These are phyloP conservation scores for Umbelopsis isabellina DNA, from an alignment of 192 early-diverging fungal species.

Conservation along the genomic window DNA sequence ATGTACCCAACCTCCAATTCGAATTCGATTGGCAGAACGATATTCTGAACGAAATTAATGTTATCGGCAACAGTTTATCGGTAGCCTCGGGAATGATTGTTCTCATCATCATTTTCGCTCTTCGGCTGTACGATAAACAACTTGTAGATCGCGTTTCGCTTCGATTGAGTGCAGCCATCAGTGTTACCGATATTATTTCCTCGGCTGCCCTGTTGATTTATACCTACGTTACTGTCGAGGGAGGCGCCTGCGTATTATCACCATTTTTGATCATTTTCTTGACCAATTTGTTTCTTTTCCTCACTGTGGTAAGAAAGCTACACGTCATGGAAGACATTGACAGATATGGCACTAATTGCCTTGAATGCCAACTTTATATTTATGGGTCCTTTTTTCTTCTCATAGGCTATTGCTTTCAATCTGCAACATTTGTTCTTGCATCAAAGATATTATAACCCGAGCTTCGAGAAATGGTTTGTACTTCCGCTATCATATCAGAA, in stretches of 20 bases:
- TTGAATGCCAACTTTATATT: too few relatives aligned
- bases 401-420: conserved; percentile 25
- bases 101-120: neutral
- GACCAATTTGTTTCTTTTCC: conserved; percentile 4
- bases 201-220: conserved; percentile 17
- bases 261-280: conserved; percentile 9
- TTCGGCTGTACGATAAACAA: conserved; percentile 28
- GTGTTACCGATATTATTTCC: conserved; percentile 10
- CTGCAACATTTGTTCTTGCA: conserved; percentile 26
- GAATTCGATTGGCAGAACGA: conserved; percentile 6
- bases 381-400: neutral
- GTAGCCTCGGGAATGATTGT: conserved; percentile 17
- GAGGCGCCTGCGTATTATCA: neutral
- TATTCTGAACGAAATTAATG: neutral
- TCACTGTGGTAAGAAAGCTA: neutral
- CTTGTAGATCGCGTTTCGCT: conserved; percentile 27
- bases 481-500: neutral
- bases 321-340: neutral
- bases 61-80: neutral
- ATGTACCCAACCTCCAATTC: conserved; percentile 5
- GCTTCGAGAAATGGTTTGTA: conserved; percentile 30
- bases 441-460: conserved; percentile 15
- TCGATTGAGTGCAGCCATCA: conserved; percentile 22
- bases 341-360: too few relatives aligned
- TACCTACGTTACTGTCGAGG: conserved; percentile 4